Percentiles rank a stretch among this genome's conserved stretches.
These are phyloP conservation scores for Spiraea crenata DNA, from an alignment of 331 rosid genomes.

Conservation along the genomic window DNA sequence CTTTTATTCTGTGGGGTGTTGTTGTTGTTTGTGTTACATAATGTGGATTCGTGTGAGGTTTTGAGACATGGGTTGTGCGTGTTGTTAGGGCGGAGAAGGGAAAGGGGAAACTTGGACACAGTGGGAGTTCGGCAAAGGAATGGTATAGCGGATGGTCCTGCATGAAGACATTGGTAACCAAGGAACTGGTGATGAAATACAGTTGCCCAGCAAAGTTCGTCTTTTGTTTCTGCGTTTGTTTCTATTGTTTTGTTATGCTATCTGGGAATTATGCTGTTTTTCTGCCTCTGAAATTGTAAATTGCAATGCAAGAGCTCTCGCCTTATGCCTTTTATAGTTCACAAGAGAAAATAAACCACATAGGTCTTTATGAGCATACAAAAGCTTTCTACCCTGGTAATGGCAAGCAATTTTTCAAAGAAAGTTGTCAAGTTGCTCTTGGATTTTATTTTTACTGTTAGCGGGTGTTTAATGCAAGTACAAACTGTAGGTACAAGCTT, in stretches of 20 bases:
- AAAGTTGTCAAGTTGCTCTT: background rate
- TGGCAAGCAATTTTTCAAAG: background rate
- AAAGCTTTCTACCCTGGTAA: background rate
- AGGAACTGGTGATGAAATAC: conserved; percentile 85
- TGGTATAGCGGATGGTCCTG: conserved; percentile 97
- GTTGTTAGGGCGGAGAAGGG: conserved; percentile 77
- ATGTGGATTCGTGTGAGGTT: conserved; percentile 14
- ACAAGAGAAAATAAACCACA: background rate
- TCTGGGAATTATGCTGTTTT: background rate
- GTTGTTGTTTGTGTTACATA: conserved; percentile 2
- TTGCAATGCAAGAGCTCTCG: background rate
- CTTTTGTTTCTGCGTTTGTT: no score
- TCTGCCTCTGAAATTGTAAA: background rate
- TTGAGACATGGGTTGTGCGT: conserved; percentile 4
- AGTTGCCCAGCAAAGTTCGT: conserved; percentile 94
- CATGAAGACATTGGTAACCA: conserved; percentile 81
- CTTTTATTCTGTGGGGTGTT: background rate
- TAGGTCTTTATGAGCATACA: background rate
- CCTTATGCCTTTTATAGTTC: background rate
- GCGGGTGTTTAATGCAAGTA: conserved; percentile 2
- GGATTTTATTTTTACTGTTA: background rate
- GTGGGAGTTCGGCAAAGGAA: conserved; percentile 68
- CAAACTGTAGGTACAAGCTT: conserved; percentile 64
- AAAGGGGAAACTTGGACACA: conserved; percentile 67
- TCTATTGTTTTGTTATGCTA: background rate